Base-by-base conservation (phyloP, 352 stramenopile genomes). In the Saprolegnia diclina region DNA sequence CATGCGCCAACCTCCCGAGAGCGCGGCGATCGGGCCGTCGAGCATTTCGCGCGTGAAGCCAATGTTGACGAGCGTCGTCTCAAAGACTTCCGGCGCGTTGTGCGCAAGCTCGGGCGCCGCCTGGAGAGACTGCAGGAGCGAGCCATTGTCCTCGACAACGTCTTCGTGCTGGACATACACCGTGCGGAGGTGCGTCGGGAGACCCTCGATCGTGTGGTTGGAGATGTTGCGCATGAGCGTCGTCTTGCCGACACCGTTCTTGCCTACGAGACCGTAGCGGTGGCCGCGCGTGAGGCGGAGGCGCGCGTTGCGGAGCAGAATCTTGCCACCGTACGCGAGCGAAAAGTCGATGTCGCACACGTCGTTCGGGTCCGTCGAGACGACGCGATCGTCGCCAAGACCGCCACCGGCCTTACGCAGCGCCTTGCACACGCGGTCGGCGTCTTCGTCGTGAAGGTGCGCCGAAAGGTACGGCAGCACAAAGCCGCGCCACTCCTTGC, bases 141-240 rank as follows among this genome's bases (percentile, higher is more conserved):
- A 78, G 77, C 89, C 79, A 45, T 89, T 79, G 78, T 97, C 94
- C 64, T 88, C 79, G 48, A 97, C 83, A 35, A 98, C 97, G 61
- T 99, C 91, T 65, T 98, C 94, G 72, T 96, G 91, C 79, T 99
- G 92, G 59, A 99, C 95, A 76, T 98, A 99, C 45, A 98, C 94
- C 14, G 93, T 98, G 62, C 94, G 91, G 38, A 99, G 84, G 32
- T 90, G 82, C 56, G 82, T 82, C 24, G 94, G 92, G 67, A 98
- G 61, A 64, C 91, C 92, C 57, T 98, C 92, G 62, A 98, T 87
- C 54, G 95, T 92, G 40, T 91, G 83, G 38, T 80, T 89, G 40
- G 92, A 83, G 61, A 98, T 83, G 70, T 94, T 95, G 52, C 83
- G 93, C 91, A 98, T 97, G 19, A 97, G 75, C 24, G 92, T 98